These are phyloP conservation scores for Fraxinus albicans DNA, from an alignment of 305 asterid genomes.

Conservation along the genomic window DNA sequence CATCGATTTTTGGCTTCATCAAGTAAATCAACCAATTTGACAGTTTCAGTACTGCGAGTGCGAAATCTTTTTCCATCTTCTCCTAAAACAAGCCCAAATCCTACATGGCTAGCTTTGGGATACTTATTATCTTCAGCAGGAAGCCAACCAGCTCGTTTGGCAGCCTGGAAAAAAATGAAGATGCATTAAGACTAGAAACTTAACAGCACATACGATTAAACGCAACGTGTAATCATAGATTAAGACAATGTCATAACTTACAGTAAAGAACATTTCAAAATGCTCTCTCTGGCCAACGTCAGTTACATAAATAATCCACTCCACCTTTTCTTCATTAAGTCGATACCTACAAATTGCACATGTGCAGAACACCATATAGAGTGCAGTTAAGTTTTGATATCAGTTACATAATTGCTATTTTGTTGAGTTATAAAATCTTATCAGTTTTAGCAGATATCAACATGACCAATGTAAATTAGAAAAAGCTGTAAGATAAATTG, in stretches of 20 bases:
- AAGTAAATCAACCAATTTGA: constrained; percentile 78
- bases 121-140: constrained; percentile 60
- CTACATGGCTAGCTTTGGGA: constrained; percentile 83
- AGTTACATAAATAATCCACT: constrained; percentile 90
- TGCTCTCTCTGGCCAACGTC: constrained; percentile 92
- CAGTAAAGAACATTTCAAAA: constrained; percentile 87
- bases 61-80: constrained; percentile 88
- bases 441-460: not conserved
- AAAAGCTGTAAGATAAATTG: not conserved
- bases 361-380: not conserved
- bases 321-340: constrained; percentile 83
- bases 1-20: constrained; percentile 89
- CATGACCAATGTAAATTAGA: not conserved
- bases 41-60: constrained; percentile 89
- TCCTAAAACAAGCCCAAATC: constrained; percentile 89
- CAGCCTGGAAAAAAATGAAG: constrained; percentile 60
- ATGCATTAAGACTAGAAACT: constrained; percentile 16
- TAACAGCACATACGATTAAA: not conserved
- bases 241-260: constrained; percentile 38
- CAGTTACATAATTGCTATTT: constrained; percentile 1
- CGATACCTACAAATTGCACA: constrained; percentile 64
- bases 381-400: constrained; percentile 12
- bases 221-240: not conserved
- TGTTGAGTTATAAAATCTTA: not conserved
- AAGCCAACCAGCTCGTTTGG: constrained; percentile 89